A percentile compares a stretch with the other conserved stretches of the same genome.
Evolutionary conservation across 345 rosid species (phyloP).

Genomic region (Hypericum perforatum): DNA sequence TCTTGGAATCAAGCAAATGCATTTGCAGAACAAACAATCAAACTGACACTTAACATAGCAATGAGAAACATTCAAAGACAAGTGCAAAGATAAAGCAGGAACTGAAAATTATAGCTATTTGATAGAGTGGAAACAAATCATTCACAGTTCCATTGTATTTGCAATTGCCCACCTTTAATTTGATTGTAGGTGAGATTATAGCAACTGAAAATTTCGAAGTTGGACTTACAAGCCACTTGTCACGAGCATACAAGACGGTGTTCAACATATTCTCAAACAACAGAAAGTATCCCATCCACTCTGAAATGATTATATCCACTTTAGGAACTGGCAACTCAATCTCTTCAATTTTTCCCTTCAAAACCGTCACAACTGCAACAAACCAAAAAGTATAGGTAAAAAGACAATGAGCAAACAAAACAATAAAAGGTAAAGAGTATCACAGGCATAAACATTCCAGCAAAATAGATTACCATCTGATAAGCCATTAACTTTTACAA

Average conservation of each 20-base stretch:
- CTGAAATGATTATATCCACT: constrained; percentile 94
- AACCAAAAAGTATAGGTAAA: constrained; percentile 2
- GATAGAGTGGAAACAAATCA: no score
- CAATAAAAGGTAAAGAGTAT: background rate
- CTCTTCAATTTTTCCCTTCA: constrained; percentile 97
- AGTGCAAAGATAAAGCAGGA: background rate
- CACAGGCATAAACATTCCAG: background rate
- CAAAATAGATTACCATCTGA: constrained; percentile 47
- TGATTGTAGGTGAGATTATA: no score
- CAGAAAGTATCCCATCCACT: constrained; percentile 99
- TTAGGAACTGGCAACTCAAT: constrained; percentile 75
- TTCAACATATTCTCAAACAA: constrained; percentile 93
- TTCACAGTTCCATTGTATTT: no score
- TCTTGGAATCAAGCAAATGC: background rate
- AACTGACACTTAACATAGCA: background rate
- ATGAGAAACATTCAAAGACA: background rate
- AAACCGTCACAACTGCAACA: constrained; percentile 69
- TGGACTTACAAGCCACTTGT: constrained; percentile 94
- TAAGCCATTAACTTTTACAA: constrained; percentile 75
- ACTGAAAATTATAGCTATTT: no score
- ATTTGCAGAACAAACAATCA: background rate
- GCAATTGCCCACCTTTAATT: no score
- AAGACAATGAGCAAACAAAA: background rate
- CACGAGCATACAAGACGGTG: constrained; percentile 81
- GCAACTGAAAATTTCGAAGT: no score